Evolutionary conservation across 1,284 basidiomycete genomes (phyloP).

Genomic region (Apiotrichum gamsii): DNA sequence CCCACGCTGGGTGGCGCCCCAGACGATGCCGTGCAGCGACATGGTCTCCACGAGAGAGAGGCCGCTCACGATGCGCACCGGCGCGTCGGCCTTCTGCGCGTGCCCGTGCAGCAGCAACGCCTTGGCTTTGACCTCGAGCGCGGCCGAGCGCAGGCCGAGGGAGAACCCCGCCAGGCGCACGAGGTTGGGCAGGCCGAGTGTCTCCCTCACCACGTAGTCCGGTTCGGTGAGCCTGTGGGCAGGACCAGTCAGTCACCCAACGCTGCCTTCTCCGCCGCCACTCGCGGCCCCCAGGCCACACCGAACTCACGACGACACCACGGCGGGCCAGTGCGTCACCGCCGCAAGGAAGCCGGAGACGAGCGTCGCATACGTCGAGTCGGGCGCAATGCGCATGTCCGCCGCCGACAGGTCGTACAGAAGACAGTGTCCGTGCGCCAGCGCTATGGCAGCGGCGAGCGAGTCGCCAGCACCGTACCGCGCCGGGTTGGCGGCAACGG

Average conservation of each 20-base stretch:
- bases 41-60: neutral
- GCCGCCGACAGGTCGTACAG: slow-evolving; percentile 8
- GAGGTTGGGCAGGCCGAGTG: slow-evolving; percentile 1
- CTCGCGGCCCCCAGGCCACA: too few species aligned
- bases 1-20: slow-evolving; percentile 3
- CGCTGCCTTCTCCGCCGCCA: too few species aligned
- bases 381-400: slow-evolving; percentile 4
- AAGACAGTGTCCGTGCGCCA: slow-evolving; percentile 10
- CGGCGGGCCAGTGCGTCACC: slow-evolving; percentile 1
- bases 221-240: neutral
- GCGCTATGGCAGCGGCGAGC: slow-evolving; percentile 4
- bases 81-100: too few species aligned
- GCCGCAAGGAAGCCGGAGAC: slow-evolving; percentile 2
- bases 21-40: neutral
- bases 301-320: neutral
- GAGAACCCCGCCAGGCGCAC: neutral
- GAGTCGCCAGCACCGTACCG: neutral
- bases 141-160: slow-evolving; percentile 1
- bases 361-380: slow-evolving; percentile 5
- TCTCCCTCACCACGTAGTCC: neutral
- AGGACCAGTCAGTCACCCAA: too few species aligned
- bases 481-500: neutral
- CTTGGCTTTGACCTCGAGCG: slow-evolving; percentile 1
- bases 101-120: too few species aligned
- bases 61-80: neutral